phyloP scores from a whole-genome alignment of 768 basidiomycete species.

The Amanita pseudoporphyria region DNA sequence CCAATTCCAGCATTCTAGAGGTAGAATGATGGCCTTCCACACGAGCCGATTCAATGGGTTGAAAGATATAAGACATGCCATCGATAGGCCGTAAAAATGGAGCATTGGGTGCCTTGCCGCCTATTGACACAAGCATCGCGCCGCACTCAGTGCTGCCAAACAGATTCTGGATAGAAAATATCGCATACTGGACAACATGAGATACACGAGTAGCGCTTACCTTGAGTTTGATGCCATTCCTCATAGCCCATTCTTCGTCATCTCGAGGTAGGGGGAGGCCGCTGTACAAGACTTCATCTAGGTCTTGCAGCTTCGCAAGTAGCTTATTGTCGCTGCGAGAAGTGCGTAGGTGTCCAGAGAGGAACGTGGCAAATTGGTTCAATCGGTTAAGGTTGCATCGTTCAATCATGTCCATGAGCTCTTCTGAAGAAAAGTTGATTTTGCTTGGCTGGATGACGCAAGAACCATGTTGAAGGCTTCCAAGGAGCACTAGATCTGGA shows the following conservation, averaged over 20 bases:
- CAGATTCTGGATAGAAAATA: conserved; percentile 42
- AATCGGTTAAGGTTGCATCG: conserved; percentile 63
- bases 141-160: conserved; percentile 84
- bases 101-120: conserved; percentile 41
- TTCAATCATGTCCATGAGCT: conserved; percentile 63
- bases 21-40: conserved; percentile 44
- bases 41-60: conserved; percentile 37
- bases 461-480: conserved; percentile 60
- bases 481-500: conserved; percentile 49
- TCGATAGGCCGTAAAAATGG: conserved; percentile 47
- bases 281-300: conserved; percentile 58
- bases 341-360: conserved; percentile 53
- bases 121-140: conserved; percentile 53
- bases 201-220: conserved; percentile 28
- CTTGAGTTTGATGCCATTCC: conserved; percentile 51
- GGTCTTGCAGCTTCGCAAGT: conserved; percentile 40
- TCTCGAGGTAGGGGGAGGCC: conserved; percentile 58
- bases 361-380: conserved; percentile 66
- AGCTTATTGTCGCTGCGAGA: conserved; percentile 53
- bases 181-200: conserved; percentile 8
- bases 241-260: conserved; percentile 64
- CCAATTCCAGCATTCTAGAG: conserved; percentile 51
- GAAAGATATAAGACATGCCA: conserved; percentile 56
- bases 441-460: conserved; percentile 65
- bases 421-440: conserved; percentile 56